A percentile compares a stretch with the other conserved stretches of the same genome.
Conservation (phyloP, 768 basidiomycete species). For the Podaxis mareebaensis region DNA sequence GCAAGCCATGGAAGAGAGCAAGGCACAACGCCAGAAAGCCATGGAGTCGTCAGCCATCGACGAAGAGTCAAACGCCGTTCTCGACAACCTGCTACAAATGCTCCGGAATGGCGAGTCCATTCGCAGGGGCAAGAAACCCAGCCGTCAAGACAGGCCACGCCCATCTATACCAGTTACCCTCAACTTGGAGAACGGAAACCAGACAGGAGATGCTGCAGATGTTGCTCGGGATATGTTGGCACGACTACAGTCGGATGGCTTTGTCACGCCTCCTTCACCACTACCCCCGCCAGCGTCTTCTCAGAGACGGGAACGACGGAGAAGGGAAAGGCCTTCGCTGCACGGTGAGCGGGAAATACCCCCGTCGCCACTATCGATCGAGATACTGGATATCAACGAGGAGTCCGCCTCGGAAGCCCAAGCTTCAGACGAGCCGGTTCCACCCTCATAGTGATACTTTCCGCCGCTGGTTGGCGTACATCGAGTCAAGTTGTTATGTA, state of each 20-base stretch:
- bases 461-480: not conserved
- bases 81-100: slow-evolving; percentile 73
- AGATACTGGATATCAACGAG: slow-evolving; percentile 31
- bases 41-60: slow-evolving; percentile 37
- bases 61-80: slow-evolving; percentile 56
- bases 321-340: slow-evolving; percentile 28
- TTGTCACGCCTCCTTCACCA: slow-evolving; percentile 54
- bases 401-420: slow-evolving; percentile 21
- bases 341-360: slow-evolving; percentile 29
- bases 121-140: slow-evolving; percentile 53
- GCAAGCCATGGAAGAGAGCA: slow-evolving; percentile 64
- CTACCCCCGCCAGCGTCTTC: slow-evolving; percentile 39
- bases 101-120: slow-evolving; percentile 70
- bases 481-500: slow-evolving; percentile 12
- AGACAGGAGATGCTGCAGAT: slow-evolving; percentile 49
- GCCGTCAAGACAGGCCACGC: slow-evolving; percentile 36
- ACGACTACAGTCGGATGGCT: slow-evolving; percentile 70
- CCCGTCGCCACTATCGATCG: slow-evolving; percentile 32
- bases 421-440: slow-evolving; percentile 5
- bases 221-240: slow-evolving; percentile 78
- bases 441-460: not conserved
- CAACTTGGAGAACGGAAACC: slow-evolving; percentile 32
- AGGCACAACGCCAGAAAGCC: slow-evolving; percentile 52
- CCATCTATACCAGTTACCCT: slow-evolving; percentile 34
- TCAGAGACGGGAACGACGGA: slow-evolving; percentile 39